These are phyloP conservation scores for Pyrenochaeta sp. DNA, from an alignment of 2,329 filamentous ascomycete species.

Conservation along the genomic window DNA sequence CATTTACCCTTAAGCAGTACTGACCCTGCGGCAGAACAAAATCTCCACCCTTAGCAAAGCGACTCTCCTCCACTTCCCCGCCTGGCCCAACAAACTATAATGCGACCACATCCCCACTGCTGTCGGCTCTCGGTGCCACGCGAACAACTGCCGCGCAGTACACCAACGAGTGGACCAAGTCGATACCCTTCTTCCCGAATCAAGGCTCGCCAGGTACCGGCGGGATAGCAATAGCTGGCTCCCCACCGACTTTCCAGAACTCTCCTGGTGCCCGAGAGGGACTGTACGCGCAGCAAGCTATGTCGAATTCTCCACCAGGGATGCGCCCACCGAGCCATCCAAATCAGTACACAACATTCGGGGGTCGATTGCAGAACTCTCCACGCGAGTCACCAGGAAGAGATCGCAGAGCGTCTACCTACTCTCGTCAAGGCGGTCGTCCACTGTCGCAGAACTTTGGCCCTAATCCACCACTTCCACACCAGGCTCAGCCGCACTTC, in stretches of 20 bases:
- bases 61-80: slow-evolving; percentile 47
- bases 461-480: slow-evolving; percentile 72
- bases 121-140: slow-evolving; percentile 50
- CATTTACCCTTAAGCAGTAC: slow-evolving; percentile 12
- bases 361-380: slow-evolving; percentile 47
- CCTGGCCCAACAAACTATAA: slow-evolving; percentile 40
- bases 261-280: slow-evolving; percentile 42
- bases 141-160: slow-evolving; percentile 48
- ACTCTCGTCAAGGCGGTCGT: slow-evolving; percentile 56
- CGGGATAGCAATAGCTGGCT: slow-evolving; percentile 56
- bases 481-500: slow-evolving; percentile 79
- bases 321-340: slow-evolving; percentile 55
- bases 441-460: slow-evolving; percentile 56
- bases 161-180: slow-evolving; percentile 59
- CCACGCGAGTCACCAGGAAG: slow-evolving; percentile 44
- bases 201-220: slow-evolving; percentile 49
- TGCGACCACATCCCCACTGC: slow-evolving; percentile 50
- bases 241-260: slow-evolving; percentile 52
- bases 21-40: slow-evolving; percentile 42
- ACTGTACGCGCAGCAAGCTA: slow-evolving; percentile 50
- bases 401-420: slow-evolving; percentile 61
- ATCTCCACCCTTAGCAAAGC: slow-evolving; percentile 44
- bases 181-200: slow-evolving; percentile 52
- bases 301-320: slow-evolving; percentile 48
- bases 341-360: slow-evolving; percentile 55